Percentiles rank a stretch among this genome's conserved stretches.
These are phyloP conservation scores for Boletus reticulatus DNA, from an alignment of 768 basidiomycete genomes.

Conservation along the genomic window DNA sequence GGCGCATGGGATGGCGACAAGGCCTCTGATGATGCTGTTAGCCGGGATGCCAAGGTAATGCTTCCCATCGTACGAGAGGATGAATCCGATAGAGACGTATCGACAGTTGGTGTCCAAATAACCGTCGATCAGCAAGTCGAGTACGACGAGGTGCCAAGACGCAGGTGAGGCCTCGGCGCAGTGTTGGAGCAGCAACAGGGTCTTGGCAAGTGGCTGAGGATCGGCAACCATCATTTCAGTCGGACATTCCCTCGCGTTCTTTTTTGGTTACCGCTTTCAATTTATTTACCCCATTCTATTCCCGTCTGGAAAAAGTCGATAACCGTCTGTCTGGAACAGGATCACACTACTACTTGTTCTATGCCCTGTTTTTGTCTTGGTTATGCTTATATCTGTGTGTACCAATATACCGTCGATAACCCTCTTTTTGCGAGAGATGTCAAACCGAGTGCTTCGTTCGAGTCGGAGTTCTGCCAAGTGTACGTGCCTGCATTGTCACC, in stretches of 20 bases:
- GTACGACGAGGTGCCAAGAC: constrained; percentile 37
- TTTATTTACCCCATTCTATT: not conserved
- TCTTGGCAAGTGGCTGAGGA: too few relatives aligned
- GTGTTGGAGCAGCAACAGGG: not conserved
- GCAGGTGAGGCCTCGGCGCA: constrained; percentile 7
- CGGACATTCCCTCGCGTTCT: not conserved
- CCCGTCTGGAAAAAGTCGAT: not conserved
- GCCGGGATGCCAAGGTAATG: constrained; percentile 35
- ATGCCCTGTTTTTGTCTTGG: too few relatives aligned
- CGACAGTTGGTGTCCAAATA: constrained; percentile 50
- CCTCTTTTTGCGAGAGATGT: too few relatives aligned
- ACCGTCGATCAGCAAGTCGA: constrained; percentile 57
- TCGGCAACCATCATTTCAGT: too few relatives aligned
- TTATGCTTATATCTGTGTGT: not conserved
- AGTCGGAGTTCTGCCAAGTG: too few relatives aligned
- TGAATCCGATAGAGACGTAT: constrained; percentile 18
- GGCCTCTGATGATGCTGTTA: constrained; percentile 38
- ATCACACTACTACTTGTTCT: too few relatives aligned
- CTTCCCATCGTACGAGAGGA: constrained; percentile 35
- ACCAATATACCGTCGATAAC: not conserved
- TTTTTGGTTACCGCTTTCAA: not conserved
- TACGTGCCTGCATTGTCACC: too few relatives aligned
- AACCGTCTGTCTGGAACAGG: not conserved
- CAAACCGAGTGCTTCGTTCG: too few relatives aligned
- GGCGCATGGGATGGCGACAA: constrained; percentile 35